Conservation (phyloP, 176 grass and related monocot genomes). For the Aegilops sharonensis region DNA sequence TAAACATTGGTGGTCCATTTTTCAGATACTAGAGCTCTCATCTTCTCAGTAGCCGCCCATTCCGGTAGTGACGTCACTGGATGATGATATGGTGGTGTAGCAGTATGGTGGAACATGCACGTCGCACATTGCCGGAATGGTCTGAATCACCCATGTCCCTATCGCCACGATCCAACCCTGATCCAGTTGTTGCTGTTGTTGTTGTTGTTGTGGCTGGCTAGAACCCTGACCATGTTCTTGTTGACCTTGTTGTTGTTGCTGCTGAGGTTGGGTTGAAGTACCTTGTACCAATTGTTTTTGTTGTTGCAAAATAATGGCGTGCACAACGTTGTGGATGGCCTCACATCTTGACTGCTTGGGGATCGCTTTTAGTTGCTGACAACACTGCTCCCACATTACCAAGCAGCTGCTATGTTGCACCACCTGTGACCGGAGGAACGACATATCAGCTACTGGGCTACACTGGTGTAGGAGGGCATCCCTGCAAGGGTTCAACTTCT, state of each 20-base stretch:
- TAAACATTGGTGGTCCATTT: background rate
- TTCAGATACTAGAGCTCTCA: no score
- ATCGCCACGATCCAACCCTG: background rate
- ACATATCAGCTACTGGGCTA: background rate
- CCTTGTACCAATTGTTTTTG: background rate
- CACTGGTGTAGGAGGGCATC: background rate
- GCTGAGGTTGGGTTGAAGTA: background rate
- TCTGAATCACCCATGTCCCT: background rate
- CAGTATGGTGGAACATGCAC: background rate
- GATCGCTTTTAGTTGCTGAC: background rate
- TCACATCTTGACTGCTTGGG: background rate
- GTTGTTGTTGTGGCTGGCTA: background rate
- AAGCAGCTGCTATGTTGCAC: background rate
- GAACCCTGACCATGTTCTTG: background rate
- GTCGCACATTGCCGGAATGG: constrained; percentile 5
- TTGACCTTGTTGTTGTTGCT: background rate
- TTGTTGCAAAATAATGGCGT: background rate
- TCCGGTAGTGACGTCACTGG: background rate
- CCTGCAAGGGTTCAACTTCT: background rate
- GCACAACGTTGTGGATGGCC: background rate
- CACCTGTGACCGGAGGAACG: background rate
- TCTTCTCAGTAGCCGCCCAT: background rate
- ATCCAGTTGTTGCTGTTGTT: background rate
- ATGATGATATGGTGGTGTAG: background rate
- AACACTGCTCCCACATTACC: background rate